These are phyloP conservation scores for Carallia brachiata DNA, from an alignment of 345 rosid genomes.

Conservation along the genomic window DNA sequence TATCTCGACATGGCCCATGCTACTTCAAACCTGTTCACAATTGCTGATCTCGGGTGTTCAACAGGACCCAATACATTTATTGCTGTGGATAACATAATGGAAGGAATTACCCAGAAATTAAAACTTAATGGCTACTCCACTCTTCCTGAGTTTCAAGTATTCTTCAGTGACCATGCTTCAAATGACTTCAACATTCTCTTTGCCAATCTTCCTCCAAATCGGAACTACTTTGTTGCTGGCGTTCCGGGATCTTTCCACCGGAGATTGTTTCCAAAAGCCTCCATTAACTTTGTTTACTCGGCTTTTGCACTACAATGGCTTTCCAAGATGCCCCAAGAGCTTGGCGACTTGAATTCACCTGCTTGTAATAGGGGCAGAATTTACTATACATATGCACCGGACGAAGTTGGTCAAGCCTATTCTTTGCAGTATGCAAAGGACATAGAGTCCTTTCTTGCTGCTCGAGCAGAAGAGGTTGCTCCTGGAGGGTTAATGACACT, in stretches of 20 bases:
- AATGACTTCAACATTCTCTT: conserved; percentile 15
- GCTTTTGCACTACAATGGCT: conserved; percentile 7
- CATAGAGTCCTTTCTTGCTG: conserved; percentile 33
- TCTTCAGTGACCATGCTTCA: conserved; percentile 9
- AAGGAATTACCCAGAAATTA: not conserved
- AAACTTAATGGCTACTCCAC: not conserved
- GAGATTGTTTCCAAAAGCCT: conserved; percentile 4
- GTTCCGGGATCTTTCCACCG: conserved; percentile 11
- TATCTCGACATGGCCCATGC: not conserved
- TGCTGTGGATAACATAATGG: conserved; percentile 5
- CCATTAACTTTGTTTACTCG: conserved; percentile 9
- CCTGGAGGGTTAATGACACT: conserved; percentile 31
- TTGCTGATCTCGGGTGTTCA: conserved; percentile 17
- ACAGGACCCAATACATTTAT: conserved; percentile 14
- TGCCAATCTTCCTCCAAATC: conserved; percentile 4
- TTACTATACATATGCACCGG: conserved; percentile 26
- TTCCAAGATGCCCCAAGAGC: conserved; percentile 6
- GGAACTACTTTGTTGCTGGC: conserved; percentile 7
- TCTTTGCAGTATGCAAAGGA: conserved; percentile 33
- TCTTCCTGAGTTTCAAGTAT: conserved; percentile 9
- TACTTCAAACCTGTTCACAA: conserved; percentile 1
- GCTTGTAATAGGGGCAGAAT: conserved; percentile 47
- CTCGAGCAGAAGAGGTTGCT: conserved; percentile 39
- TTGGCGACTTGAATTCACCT: conserved; percentile 17
- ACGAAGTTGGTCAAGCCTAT: conserved; percentile 35